phyloP scores from a whole-genome alignment of 352 stramenopile species.

The Pythium myriotylum region DNA sequence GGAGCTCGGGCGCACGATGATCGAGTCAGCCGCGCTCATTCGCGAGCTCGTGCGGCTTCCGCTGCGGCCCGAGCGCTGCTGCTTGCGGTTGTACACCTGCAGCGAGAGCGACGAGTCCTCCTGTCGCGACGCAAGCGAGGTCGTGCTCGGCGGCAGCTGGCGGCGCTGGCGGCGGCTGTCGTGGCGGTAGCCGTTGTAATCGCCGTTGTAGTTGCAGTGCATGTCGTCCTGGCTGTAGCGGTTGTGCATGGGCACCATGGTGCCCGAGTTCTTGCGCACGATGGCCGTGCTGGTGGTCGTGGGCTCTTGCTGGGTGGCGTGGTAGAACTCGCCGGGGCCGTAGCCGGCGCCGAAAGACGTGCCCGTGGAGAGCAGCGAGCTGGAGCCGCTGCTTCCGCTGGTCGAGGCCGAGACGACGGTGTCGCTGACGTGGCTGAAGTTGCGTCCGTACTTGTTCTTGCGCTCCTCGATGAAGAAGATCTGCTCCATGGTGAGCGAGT shows the following conservation, averaged over 20 bases:
- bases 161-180: conserved; percentile 5
- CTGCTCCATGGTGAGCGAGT: conserved; percentile 72
- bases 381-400: conserved; percentile 24
- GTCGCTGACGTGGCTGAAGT: conserved; percentile 82
- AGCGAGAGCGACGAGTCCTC: conserved; percentile 53
- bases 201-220: conserved; percentile 15
- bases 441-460: conserved; percentile 81
- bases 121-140: conserved; percentile 13
- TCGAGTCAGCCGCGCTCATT: conserved; percentile 50
- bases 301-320: conserved; percentile 22
- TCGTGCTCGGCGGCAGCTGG: conserved; percentile 15
- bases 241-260: conserved; percentile 37
- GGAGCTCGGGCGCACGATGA: conserved; percentile 50
- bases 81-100: conserved; percentile 60
- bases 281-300: conserved; percentile 32
- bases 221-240: conserved; percentile 31
- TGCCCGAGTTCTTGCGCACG: conserved; percentile 58
- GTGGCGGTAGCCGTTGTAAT: conserved; percentile 12
- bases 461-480: conserved; percentile 84
- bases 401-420: conserved; percentile 46
- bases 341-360: conserved; percentile 34
- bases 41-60: conserved; percentile 23
- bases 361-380: conserved; percentile 47
- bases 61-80: conserved; percentile 26
- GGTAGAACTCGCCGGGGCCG: conserved; percentile 34